Conservation (phyloP, 257 asterid genomes). For the Knoxia roxburghii region DNA sequence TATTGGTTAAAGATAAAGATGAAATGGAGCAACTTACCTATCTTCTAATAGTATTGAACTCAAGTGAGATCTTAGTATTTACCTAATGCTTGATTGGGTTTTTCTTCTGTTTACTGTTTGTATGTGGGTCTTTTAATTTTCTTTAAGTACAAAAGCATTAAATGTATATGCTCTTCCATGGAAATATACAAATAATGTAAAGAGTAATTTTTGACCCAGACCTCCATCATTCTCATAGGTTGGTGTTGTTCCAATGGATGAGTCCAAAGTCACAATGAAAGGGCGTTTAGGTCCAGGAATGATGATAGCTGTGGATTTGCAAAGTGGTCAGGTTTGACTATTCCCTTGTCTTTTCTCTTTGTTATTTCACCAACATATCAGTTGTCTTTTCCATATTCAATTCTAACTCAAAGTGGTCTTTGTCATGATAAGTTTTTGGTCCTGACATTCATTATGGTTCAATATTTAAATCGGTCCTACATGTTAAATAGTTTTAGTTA, state of each 20-base stretch:
- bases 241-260: constrained; percentile 91
- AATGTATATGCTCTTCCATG: not conserved
- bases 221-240: constrained; percentile 47
- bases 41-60: not conserved
- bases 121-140: not conserved
- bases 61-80: not conserved
- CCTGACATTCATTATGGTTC: not conserved
- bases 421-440: not conserved
- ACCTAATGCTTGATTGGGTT: not conserved
- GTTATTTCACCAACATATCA: not conserved
- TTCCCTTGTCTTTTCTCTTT: not conserved
- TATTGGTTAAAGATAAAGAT: no score
- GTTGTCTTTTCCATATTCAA: not conserved
- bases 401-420: not conserved
- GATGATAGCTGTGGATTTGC: constrained; percentile 93
- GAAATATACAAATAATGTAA: not conserved
- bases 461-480: not conserved
- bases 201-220: constrained; percentile 8
- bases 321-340: constrained; percentile 73
- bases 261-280: constrained; percentile 86
- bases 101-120: not conserved
- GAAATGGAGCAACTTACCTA: not conserved
- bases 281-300: constrained; percentile 99
- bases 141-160: not conserved
- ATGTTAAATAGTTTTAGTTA: not conserved